Evolutionary conservation across 768 basidiomycete genomes (phyloP), one percentile per base, ranked within the genome.

Genomic region (Leccinum uliginosum): DNA sequence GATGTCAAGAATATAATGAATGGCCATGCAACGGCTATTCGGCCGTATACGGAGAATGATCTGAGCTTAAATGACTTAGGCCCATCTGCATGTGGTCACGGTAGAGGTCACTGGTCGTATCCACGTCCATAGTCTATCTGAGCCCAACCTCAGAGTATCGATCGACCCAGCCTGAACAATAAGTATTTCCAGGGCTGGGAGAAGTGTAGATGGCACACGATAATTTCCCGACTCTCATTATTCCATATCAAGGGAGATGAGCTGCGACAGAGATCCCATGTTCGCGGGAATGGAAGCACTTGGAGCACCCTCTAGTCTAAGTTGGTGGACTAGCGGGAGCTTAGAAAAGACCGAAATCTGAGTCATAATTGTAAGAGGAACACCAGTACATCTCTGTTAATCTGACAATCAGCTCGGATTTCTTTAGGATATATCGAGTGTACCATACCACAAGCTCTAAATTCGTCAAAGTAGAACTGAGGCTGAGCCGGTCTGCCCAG

Each of bases 371-470:
- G 84, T 82, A 29, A 80, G 79, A 58, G 83, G 82, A 49, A 84
- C 80, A 56, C 82, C 83, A 50, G 82, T 75, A 67, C 83, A 84
- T 55, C 82, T 75, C 81, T 85, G 53, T 52, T 29, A 24, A 49
- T 23, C 32, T 55, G 26, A 50, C 34, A 50, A 61, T 62, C 51
- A 53, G 56, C 53, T 23, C n/a, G 29, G 35, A 54, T 67, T 50
- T 73, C 72, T 65, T 66, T 72, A 65, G 47, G 74, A 12, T 69
- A 66, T 71, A 70, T 47, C 63, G 65, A 67, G 75, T 74, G 29
- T 67, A 69, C 77, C 84, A 75, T 67, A 88, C 84, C 29, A 83
- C 83, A 59, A 89, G 74, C 64, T 89, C 87, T 19, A 90, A 74
- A 65, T 83, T 78, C n/a, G 80, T 84, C 54, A 89, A 75, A 3